Base-by-base conservation (phyloP, 495 filamentous ascomycete species). In the Xylaria flabelliformis region DNA sequence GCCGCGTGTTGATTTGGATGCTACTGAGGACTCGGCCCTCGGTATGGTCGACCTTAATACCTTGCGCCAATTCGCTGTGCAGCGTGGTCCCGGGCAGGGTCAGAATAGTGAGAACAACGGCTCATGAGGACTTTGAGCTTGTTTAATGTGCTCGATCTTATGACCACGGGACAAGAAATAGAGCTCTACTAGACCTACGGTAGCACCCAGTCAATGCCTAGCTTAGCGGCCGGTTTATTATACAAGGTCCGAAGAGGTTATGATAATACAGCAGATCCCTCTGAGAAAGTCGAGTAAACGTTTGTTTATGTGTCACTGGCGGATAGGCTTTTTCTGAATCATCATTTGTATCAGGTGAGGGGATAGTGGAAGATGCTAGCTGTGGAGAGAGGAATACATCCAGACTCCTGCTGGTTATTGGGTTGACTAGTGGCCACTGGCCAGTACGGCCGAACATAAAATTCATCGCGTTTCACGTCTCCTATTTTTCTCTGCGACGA, bases 1-100 rank as follows among this genome's bases (percentile, higher is more conserved):
- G 13, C 79, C 80, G 3, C 82, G 79, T 39, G 82, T 87, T 10
- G 79, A 83, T 53, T 53, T 87, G 4, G 82, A 84, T 42, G 84
- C 85, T 26, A 87, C 85, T n/a, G 80, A 85, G 67, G 79, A 83
- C 74, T 83, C 80, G 59, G 86, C 83, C n/a, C 73, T 88, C 46
- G 74, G 80, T 10, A 82, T 81, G 63, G 81, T 85, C 10, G 75
- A 79, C 24, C 39, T 85, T 69, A 79, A 84, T 55, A 80, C 85
- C 26, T 73, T 89, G 67, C 79, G 81, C 68, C 82, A 79, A 68
- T 87, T 84, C 80, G 81, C 82, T 3, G 79, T 67, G 39, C 46
- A 66, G 50, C 21, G 34, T 34, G 63, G 46, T 3, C 46, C 79
- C 15, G 77, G 79, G 71, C 71, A 80, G 65, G 74, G 78, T 72